Percentiles rank a stretch among this genome's conserved stretches.
Conservation (phyloP, 2,329 filamentous ascomycete species). For the Aspergillus calidoustus region DNA sequence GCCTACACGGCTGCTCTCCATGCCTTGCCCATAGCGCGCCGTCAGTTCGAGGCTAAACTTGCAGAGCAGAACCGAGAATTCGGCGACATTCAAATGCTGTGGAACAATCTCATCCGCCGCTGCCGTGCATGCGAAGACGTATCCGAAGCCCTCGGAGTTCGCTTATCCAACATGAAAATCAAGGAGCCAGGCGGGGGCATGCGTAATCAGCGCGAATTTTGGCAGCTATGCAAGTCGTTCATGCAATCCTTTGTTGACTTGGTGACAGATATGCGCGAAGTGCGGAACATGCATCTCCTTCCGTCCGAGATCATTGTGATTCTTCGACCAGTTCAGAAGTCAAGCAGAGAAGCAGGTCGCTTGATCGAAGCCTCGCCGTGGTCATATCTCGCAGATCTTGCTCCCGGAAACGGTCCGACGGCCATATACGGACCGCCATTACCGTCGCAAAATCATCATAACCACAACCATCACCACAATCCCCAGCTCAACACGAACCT, state of each 20-base stretch:
- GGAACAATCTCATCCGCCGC: conserved; percentile 72
- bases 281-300: conserved; percentile 53
- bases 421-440: conserved; percentile 42
- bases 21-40: conserved; percentile 70
- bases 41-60: conserved; percentile 65
- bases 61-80: conserved; percentile 65
- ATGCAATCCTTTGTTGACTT: conserved; percentile 55
- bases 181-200: conserved; percentile 78
- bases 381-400: conserved; percentile 58
- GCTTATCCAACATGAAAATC: conserved; percentile 79
- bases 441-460: conserved; percentile 37
- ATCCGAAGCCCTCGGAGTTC: conserved; percentile 71
- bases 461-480: conserved; percentile 30
- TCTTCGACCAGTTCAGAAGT: conserved; percentile 79
- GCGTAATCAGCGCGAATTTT: conserved; percentile 62
- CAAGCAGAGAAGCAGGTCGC: conserved; percentile 77
- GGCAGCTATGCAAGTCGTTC: conserved; percentile 70
- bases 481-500: conserved; percentile 32
- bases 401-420: conserved; percentile 35
- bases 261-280: conserved; percentile 52
- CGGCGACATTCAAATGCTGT: conserved; percentile 66
- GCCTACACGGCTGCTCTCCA: conserved; percentile 75
- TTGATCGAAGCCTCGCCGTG: conserved; percentile 71
- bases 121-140: conserved; percentile 73
- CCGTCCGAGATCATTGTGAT: conserved; percentile 71